Percentiles rank a stretch among this genome's conserved stretches.
phyloP scores from a whole-genome alignment of 768 basidiomycete genomes.

The Collybia nuda region DNA sequence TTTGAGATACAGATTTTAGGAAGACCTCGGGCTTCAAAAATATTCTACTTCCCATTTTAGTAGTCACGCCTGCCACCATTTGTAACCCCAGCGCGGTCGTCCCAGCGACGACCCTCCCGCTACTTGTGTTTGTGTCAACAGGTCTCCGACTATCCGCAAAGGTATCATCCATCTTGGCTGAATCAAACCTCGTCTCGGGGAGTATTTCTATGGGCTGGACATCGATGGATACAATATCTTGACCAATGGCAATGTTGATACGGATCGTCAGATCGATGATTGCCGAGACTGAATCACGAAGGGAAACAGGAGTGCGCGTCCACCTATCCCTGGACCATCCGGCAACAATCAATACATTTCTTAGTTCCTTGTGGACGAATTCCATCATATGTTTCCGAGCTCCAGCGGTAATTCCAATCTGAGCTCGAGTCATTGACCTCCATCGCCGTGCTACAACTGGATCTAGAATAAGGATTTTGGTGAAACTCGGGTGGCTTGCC shows the following conservation, averaged over 20 bases:
- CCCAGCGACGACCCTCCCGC: conserved; percentile 8
- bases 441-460: background rate
- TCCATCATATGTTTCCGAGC: conserved; percentile 2
- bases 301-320: background rate
- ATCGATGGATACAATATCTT: conserved; percentile 13
- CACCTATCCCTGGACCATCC: conserved; percentile 21
- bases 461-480: too few relatives aligned
- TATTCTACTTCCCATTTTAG: too few relatives aligned
- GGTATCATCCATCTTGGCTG: conserved; percentile 13
- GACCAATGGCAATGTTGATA: conserved; percentile 12
- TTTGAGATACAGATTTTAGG: too few relatives aligned
- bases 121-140: background rate
- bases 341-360: conserved; percentile 22
- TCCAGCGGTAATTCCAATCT: background rate
- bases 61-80: too few relatives aligned
- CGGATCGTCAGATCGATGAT: conserved; percentile 8
- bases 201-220: background rate
- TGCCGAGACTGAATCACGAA: background rate
- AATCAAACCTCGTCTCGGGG: conserved; percentile 4
- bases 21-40: too few relatives aligned
- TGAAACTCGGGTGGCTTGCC: too few relatives aligned
- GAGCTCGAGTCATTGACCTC: conserved; percentile 3
- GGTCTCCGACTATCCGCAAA: conserved; percentile 7
- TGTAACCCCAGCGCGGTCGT: conserved; percentile 19
- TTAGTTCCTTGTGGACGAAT: conserved; percentile 8